Evolutionary conservation across 2,329 filamentous ascomycete species (phyloP).

Genomic region (Epichloe elymi): DNA sequence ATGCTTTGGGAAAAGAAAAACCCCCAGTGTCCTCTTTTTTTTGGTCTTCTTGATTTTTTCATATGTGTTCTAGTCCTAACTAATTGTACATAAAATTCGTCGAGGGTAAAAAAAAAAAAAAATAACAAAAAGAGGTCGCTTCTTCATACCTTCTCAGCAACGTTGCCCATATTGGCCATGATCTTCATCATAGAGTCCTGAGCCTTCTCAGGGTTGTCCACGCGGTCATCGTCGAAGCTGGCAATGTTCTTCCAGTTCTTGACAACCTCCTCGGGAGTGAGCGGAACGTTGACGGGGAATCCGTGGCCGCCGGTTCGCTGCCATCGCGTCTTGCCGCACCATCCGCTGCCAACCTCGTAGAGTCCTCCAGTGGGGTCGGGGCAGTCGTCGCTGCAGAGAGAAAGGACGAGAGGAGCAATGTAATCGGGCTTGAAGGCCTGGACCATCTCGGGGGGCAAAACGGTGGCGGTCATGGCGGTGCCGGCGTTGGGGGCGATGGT

Average conservation of each 20-base stretch:
- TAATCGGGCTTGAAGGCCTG: conserved; percentile 99
- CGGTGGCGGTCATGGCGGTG: conserved; percentile 84
- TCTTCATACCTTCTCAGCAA: conserved; percentile 48
- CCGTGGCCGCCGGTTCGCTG: conserved; percentile 79
- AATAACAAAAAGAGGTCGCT: conserved; percentile 11
- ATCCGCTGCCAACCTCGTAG: conserved; percentile 91
- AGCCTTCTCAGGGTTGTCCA: conserved; percentile 72
- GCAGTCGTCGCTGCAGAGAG: conserved; percentile 74
- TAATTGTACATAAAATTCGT: conserved; percentile 8
- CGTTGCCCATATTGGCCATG: conserved; percentile 75
- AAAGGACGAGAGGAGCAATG: conserved; percentile 82
- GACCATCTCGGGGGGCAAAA: conserved; percentile 97
- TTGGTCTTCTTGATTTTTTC: background rate
- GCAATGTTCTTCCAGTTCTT: conserved; percentile 66
- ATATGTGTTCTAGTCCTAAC: conserved; percentile 10
- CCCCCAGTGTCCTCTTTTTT: background rate
- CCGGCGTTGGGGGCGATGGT: conserved; percentile 96
- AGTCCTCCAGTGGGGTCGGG: conserved; percentile 76
- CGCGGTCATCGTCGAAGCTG: conserved; percentile 76
- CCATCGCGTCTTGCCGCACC: conserved; percentile 87
- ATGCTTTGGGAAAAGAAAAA: background rate
- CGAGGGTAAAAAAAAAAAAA: background rate
- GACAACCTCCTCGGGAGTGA: conserved; percentile 74
- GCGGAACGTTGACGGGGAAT: conserved; percentile 74
- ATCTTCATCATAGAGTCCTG: conserved; percentile 66